Base-by-base conservation (phyloP, 352 stramenopile species). In the Plasmopara viticola region DNA sequence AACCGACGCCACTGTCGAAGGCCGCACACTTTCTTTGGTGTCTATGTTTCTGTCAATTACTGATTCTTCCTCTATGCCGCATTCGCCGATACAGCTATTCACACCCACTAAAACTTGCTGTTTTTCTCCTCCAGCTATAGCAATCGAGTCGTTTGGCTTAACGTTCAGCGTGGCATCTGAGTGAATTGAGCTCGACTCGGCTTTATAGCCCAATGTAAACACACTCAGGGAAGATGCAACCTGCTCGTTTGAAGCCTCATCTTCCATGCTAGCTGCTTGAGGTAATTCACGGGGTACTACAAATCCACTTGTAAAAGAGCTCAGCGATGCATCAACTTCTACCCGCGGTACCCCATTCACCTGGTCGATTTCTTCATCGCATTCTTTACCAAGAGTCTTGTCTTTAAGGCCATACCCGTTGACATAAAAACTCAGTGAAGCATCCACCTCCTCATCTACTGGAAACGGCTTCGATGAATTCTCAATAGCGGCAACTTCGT, bases 231-330 rank as follows among this genome's bases (percentile, higher is more conserved):
- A 82, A 14, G 54, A 49, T 15, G 71, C 55, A 8, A 75, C 53
- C 9, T 44, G 28, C 31, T 50, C 44, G 33, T 28, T 31, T 28
- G 17, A 10, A 33, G 5, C 0, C 15, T 2, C 10, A 6, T 45
- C 33, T 13, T 45, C 39, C 5, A 13, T 18, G 40, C 5, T 7
- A 45, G n/a, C 40, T 7, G 15, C 20, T 41, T 44, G 41, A 43
- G 29, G 34, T 44, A 28, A 6, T 44, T 10, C n/a, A 53, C 45
- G 47, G 6, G 46, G 34, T 9, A 43, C 44, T 15, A 39, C 10
- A 37, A 77, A 81, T 7, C 72, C 72, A 28, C 57, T 58, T 0
- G 72, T 84, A 48, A 79, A 84, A 1, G 52, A 41, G 39, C 70
- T 81, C 15, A 81, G 50, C 8, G 72, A 81, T 6, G 62, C 56